Base-by-base conservation (phyloP, 805 yeast species). In the Pachysolen tannophilus region DNA sequence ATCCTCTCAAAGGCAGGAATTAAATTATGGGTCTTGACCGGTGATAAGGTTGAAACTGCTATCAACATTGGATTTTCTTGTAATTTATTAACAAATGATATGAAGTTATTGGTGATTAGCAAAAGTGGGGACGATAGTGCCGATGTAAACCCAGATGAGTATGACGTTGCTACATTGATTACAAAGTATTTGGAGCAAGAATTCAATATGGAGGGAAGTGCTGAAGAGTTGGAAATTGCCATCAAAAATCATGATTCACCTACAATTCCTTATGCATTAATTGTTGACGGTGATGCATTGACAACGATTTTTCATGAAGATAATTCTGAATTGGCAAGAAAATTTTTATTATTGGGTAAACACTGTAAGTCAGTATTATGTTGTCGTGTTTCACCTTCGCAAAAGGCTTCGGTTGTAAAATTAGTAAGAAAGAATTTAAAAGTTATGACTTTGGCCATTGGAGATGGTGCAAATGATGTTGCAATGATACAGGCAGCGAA, bases 401-500 rank as follows among this genome's bases (percentile, higher is more conserved):
- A 83, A 52, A 83, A 83, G 51, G 92, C 92, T 11, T 74, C 78
- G n/a, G 90, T 83, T 38, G 90, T 82, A 20, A 77, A 72, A 44
- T 56, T 83, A 43, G 92, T 83, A n/a, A 82, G 80, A 51, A 74
- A 77, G 20, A 69, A 76, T 13, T 61, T 83, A 31, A 77, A 75
- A 43, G 94, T 83, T 20, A 83, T 83, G 88, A 83, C 94, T 1
- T 59, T 83, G 39, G 90, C 92, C 6, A 82, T 83, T 52, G 94
- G 94, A 46, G 94, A 83, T 58, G 94, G 94, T 37, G 78, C 92
- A 15, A 83, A 83, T 53, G 94, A 83, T 60, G 94, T 83, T 43
- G 88, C 94, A 9, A 83, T 83, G 94, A 83, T 83, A 45, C 94
- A 83, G 56, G 78, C 87, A 20, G 92, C 94, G 1, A 79, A 83